Evolutionary conservation across 345 rosid species (phyloP), one percentile per base, ranked within the genome.

Genomic region (Excoecaria agallocha): DNA sequence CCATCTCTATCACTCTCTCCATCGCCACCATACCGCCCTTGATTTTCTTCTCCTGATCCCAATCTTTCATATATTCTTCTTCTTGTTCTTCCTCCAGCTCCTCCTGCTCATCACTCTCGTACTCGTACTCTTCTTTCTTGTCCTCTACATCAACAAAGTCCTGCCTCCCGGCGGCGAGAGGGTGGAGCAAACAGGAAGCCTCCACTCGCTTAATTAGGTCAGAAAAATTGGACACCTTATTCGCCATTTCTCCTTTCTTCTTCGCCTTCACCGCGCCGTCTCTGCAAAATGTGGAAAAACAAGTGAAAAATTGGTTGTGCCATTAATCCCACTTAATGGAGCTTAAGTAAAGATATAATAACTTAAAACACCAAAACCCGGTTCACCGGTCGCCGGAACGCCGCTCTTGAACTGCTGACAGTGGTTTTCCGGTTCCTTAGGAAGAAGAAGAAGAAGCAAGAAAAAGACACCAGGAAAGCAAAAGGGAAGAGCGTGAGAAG

Each of bases 201-300:
- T 97, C 86, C 17, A 91, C 93, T 57, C 97, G 85, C 22, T 94
- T 97, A 61, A 94, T 87, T 84, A 94, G 88, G 86, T 91, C 91
- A 60, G 95, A 86, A 85, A 92, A 88, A 79, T 84, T 89, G 0
- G 94, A 90, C 37, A 84, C 91, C 76, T 87, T 94, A 82, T 81
- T 83, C 57, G 88, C 75, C 91, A 87, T 89, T 72, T 84, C 91
- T 65, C 87, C 84, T 78, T 80, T 84, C 84, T 84, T 82, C 86
- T 82, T 88, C 59, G 60, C 74, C 72, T 85, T 83, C 25, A 83
- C 60, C 76, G 69, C 79, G 20, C 82, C 75, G 67, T 38, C 72
- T 22, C 85, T 81, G 72, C 60, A 13, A 73, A 30, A 39, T 66
- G 45, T 17, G 6, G 4, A 19, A 58, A 24, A 25, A n/a, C 1